Conservation (phyloP, 805 yeast species). For the Naumovozyma castellii region DNA sequence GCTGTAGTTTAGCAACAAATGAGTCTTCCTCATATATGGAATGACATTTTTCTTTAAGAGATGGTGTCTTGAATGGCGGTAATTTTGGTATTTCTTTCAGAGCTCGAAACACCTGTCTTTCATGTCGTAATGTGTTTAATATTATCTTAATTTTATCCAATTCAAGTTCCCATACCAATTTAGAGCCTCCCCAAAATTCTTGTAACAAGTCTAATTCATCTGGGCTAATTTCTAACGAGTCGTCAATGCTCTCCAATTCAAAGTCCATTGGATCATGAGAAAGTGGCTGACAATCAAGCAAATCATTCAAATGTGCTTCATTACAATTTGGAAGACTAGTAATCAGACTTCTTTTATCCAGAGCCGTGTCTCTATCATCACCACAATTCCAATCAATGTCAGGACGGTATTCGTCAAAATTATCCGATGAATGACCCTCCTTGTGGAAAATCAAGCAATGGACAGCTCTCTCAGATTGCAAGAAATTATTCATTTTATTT, state of each 20-base stretch:
- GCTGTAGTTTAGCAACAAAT: not conserved
- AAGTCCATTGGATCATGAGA: not conserved
- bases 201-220: not conserved
- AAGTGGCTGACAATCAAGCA: not conserved
- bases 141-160: not conserved
- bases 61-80: not conserved
- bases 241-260: not conserved
- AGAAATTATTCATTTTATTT: constrained; percentile 14
- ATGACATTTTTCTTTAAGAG: constrained; percentile 1
- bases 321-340: not conserved
- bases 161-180: not conserved
- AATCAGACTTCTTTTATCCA: not conserved
- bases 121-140: not conserved
- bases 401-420: constrained; percentile 15
- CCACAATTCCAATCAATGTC: constrained; percentile 21
- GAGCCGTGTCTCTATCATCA: constrained; percentile 5
- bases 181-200: not conserved
- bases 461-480: constrained; percentile 22
- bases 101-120: not conserved
- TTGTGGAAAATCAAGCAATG: constrained; percentile 26
- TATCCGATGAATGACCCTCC: constrained; percentile 7
- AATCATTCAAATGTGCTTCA: not conserved
- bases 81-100: not conserved
- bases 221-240: not conserved
- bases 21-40: not conserved